Base-by-base conservation (phyloP, 495 filamentous ascomycete genomes). In the Aspergillus diversus region DNA sequence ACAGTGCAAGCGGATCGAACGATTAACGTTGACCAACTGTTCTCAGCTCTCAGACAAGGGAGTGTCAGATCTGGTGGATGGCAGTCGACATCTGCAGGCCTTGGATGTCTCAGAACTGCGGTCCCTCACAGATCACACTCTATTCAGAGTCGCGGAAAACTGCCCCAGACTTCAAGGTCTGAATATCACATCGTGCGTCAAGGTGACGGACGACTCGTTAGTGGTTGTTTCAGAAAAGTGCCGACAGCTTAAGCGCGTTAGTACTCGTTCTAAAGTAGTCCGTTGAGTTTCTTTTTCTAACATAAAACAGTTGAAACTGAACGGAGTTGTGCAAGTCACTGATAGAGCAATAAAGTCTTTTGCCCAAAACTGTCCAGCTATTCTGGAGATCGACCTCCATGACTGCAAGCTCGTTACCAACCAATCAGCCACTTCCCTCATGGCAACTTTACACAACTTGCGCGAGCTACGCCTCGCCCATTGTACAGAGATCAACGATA, bases 311-410 rank as follows among this genome's bases (percentile, higher is more conserved):
- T 82, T 99, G 60, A 99, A 99, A 84, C 83, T 99, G 55, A 98
- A 98, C 73, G 89, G 92, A 27, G 96, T 96, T 69, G 67, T 71
- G 16, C 87, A 95, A 70, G 75, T 97, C 16, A 91, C 88, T 15
- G 90, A 98, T 71, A 79, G 78, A 21, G 87, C 93, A 4, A 87
- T 98, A 67, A 71, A 91, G 50, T 89, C 92, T 7, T 94, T 98
- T 69, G 96, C 96, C 35, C 80, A 87, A 33, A 85, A 92, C 72
- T 98, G 93, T 73, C 90, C 87, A 7, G 90, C 96, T 55, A 92
- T 99, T 35, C 84, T 99, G 46, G 96, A 99, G 75, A 97, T 98
- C 62, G 96, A 99, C 71, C 86, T 98, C 33, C 90, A 97, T 66
- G 88, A 90, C 68, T 97, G 95, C 79, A 85, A 83, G 33, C 80